Evolutionary conservation across 2,329 filamentous ascomycete species (phyloP), one percentile per base, ranked within the genome.

Genomic region (Ceratocystis diversiconidia): DNA sequence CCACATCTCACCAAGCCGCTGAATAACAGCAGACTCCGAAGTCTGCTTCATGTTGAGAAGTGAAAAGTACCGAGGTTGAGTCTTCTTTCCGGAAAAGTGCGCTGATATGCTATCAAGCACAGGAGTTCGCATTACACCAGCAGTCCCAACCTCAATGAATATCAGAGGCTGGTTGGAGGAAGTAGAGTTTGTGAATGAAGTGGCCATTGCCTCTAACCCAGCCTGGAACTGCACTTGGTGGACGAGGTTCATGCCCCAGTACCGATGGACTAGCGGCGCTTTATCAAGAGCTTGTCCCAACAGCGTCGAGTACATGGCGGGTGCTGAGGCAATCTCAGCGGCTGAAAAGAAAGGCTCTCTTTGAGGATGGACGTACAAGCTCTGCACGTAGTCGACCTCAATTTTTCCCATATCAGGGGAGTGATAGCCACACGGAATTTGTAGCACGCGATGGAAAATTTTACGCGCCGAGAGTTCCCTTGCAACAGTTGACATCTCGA

Each of bases 181-280:
- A 7, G 60, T 22, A 15, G 52, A 62, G 1, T 68, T 67, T 10
- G 71, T 66, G 15, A 57, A 57, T 30, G 52, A 57, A 8, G 52
- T 65, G 70, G 76, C 72, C 69, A 79, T 73, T 8, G 70, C 63
- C 41, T 71, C 67, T 2, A 81, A 67, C 0, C 78, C 79, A 5
- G 72, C 70, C 6, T 74, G 70, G 67, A 79, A 82, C 3, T 75
- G 72, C 7, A 82, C 80, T 0, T 75, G 74, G 1, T 74, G 76
- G 0, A 76, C 73, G 69, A 82, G 69, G 63, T 82, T 82, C 1
- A 73, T 69, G 1, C 73, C 72, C 80, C 80, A 82, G 69, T 82
- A 82, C 0, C 69, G 64, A 0, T 72, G 69, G 6, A 71, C 71
- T 0, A 79, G 68, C 15, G 50, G 52, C 52, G 22, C 17, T 46